phyloP scores from a whole-genome alignment of 805 yeast species.

The Starmerella stigmatis region DNA sequence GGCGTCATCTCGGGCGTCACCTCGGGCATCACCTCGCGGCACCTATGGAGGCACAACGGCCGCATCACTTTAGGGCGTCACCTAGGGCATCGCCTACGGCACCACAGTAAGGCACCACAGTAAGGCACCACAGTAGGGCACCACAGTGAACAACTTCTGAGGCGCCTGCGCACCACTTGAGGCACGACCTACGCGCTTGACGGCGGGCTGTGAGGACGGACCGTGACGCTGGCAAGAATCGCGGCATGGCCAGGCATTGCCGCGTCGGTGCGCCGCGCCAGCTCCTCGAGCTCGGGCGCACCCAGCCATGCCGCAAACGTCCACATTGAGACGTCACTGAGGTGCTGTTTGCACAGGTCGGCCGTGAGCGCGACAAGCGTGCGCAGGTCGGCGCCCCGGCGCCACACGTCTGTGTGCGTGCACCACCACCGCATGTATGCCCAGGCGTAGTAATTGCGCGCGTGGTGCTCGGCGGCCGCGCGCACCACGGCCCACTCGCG shows the following conservation, averaged over 20 bases:
- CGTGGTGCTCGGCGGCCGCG: conserved; percentile 35
- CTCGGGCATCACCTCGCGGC: no score
- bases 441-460: conserved; percentile 43
- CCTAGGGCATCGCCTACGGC: no score
- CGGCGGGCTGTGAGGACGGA: no score
- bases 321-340: conserved; percentile 32
- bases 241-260: conserved; percentile 20
- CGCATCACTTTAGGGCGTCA: no score
- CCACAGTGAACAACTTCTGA: no score
- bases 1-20: no score
- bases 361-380: conserved; percentile 16
- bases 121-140: no score
- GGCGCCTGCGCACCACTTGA: no score
- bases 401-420: neutral
- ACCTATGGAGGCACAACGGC: no score
- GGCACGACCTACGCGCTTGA: no score
- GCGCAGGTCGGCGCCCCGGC: neutral
- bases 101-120: no score
- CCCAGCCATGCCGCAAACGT: conserved; percentile 23
- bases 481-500: conserved; percentile 28
- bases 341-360: conserved; percentile 21
- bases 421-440: conserved; percentile 24
- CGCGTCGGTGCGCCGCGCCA: conserved; percentile 10
- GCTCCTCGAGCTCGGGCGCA: conserved; percentile 2
- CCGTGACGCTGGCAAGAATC: conserved; percentile 9